Conservation (phyloP, 2,329 filamentous ascomycete genomes). For the Botrytis galanthina region DNA sequence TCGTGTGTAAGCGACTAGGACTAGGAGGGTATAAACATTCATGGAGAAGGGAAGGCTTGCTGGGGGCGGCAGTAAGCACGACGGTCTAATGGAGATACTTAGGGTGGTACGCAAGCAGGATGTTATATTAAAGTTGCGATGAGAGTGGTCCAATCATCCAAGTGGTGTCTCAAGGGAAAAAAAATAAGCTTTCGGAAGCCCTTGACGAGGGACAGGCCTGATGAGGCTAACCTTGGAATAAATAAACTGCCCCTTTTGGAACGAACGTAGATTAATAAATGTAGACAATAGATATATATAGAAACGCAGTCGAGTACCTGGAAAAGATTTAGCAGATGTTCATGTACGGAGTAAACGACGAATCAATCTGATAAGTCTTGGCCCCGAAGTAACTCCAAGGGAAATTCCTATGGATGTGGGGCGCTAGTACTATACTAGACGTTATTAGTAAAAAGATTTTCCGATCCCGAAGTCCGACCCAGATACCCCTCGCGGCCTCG, state of each 20-base stretch:
- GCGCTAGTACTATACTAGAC: not conserved
- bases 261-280: not conserved
- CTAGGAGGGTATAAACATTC: not conserved
- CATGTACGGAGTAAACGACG: not conserved
- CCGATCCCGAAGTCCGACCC: not conserved
- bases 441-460: not conserved
- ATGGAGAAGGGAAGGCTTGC: not conserved
- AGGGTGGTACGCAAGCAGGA: not conserved
- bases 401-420: not conserved
- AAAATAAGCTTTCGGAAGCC: slow-evolving; percentile 3
- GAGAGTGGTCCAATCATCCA: not conserved
- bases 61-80: not conserved
- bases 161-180: not conserved
- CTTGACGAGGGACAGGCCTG: not conserved
- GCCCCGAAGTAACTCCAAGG: not conserved
- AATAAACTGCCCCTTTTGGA: not conserved
- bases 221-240: not conserved
- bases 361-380: not conserved
- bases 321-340: not conserved
- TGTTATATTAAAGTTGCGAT: slow-evolving; percentile 13
- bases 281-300: not conserved
- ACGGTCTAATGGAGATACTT: not conserved
- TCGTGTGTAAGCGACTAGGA: not conserved
- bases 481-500: not conserved
- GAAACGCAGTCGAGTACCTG: not conserved